Conservation (phyloP, 1,284 basidiomycete species). For the Tremellales sp. region DNA sequence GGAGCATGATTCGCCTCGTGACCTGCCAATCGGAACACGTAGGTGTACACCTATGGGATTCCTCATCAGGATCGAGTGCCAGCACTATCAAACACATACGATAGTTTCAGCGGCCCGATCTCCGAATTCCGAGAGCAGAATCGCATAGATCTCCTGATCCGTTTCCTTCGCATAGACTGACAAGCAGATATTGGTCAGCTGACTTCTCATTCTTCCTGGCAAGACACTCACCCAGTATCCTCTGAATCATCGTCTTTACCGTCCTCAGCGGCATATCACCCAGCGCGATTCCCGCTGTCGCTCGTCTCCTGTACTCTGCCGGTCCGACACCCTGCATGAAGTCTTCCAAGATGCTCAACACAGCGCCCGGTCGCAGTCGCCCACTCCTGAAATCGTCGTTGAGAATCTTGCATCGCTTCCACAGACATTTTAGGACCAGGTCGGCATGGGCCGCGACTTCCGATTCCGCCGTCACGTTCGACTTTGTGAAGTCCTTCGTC, state of each 20-base stretch:
- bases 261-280: constrained; percentile 96
- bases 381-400: constrained; percentile 82
- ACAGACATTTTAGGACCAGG: constrained; percentile 94
- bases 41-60: constrained; percentile 44
- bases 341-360: constrained; percentile 91
- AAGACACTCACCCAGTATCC: constrained; percentile 73
- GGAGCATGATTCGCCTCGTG: constrained; percentile 5
- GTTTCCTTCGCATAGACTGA: constrained; percentile 39
- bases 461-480: constrained; percentile 58
- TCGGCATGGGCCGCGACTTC: constrained; percentile 89
- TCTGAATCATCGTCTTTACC: constrained; percentile 95
- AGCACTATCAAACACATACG: constrained; percentile 28
- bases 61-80: constrained; percentile 31
- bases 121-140: constrained; percentile 46
- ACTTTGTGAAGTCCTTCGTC: constrained; percentile 69
- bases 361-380: constrained; percentile 75
- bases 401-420: constrained; percentile 94
- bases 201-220: background rate
- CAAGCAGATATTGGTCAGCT: background rate
- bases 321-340: constrained; percentile 92
- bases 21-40: constrained; percentile 54
- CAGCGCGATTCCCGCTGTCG: constrained; percentile 83
- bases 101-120: constrained; percentile 49
- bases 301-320: constrained; percentile 89
- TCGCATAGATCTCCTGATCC: constrained; percentile 39